Base-by-base conservation (phyloP, 371 early-diverging fungal species). In the Capillidium heterosporum region DNA sequence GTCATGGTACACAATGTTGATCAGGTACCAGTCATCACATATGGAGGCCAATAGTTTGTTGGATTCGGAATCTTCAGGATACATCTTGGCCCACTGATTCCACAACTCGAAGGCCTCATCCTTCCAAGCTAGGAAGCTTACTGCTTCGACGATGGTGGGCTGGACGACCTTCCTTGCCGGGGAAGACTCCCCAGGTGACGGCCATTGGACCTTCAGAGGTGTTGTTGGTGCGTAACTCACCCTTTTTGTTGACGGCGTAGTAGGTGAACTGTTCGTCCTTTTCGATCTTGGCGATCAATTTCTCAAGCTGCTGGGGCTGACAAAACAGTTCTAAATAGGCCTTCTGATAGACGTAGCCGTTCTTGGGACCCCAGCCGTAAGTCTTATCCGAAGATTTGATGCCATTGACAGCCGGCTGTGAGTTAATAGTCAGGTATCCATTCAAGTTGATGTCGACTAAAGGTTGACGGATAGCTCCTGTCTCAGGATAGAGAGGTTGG, bases 101-200 rank as follows among this genome's bases (percentile, higher is more conserved):
- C 95, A 96, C 43, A 94, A 73, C 49, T 85, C 90, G 66, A 87
- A 95, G 0, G 95, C 97, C 73, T 96, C 95, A 62, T 94, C 94
- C 78, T 89, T 89, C 97, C 97, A 96, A 1, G 95, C 95, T 75
- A 91, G 73, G 66, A 96, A 96, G 56, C 85, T 83, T 53, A 75
- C 77, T 13, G 81, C 73, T 62, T 96, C 97, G 26, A 95, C 94
- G 61, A 96, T 78, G 13, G 97, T 96, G 15, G 95, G 95, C 66
- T 96, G 97, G 32, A 93, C 74, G 61, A 96, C 89, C 63, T 96
- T 39, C 95, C 68, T 91, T 91, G 56, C 93, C 93, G 7, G 95
- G 93, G 80, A 96, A 96, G 3, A 94, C 93, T 58, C 97, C 97
- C 97, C 97, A 96, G 7, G 97, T 95, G 17, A 96, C 92, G 13